Conservation (phyloP, 208 protist genomes). For the Leishmania aethiopica region DNA sequence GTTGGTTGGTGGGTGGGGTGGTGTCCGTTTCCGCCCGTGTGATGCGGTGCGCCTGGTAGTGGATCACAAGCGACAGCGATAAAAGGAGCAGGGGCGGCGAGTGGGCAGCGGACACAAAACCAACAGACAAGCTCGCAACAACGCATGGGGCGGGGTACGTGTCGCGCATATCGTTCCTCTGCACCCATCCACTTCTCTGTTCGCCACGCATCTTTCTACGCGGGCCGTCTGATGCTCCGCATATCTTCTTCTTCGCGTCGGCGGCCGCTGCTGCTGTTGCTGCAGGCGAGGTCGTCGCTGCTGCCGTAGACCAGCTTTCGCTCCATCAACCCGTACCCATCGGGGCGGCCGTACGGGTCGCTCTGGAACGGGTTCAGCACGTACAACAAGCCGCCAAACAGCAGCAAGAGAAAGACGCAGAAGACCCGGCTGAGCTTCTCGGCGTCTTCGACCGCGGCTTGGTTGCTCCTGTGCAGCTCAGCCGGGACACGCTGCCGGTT, state of each 20-base stretch:
- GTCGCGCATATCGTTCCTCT: not conserved
- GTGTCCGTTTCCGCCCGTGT: not conserved
- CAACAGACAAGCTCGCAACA: not conserved
- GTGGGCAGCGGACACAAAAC: not conserved
- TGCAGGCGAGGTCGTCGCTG: conserved; percentile 3
- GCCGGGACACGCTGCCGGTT: conserved; percentile 48
- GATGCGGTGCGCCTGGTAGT: not conserved
- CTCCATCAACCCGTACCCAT: conserved; percentile 38
- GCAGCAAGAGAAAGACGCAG: conserved; percentile 29
- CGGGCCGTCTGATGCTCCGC: not conserved
- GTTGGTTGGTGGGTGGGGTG: not conserved
- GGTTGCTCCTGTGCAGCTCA: conserved; percentile 45
- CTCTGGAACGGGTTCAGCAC: conserved; percentile 51
- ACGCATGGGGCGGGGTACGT: not conserved
- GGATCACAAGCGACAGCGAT: not conserved
- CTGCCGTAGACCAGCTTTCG: conserved; percentile 9
- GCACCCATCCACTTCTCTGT: not conserved
- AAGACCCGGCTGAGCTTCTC: conserved; percentile 49
- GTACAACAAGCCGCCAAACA: conserved; percentile 11
- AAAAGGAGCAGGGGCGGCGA: not conserved
- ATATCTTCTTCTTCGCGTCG: not conserved
- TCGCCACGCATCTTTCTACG: not conserved
- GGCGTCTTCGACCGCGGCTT: conserved; percentile 44
- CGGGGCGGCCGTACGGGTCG: conserved; percentile 42
- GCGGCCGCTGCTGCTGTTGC: not conserved